A percentile compares a stretch with the other conserved stretches of the same genome.
Conservation (phyloP, 768 basidiomycete genomes). For the Collybia mongolica region DNA sequence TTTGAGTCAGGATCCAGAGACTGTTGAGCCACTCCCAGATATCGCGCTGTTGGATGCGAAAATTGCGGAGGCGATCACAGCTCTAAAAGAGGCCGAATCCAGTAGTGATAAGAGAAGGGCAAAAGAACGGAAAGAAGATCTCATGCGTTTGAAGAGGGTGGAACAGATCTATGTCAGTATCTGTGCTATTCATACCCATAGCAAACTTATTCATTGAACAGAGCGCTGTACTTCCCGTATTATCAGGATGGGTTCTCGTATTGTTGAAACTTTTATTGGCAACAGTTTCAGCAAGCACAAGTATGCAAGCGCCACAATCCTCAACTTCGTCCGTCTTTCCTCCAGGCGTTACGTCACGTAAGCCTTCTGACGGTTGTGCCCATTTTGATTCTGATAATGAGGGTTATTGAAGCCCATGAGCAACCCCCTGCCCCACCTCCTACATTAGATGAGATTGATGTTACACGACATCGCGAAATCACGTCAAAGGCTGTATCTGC, state of each 20-base stretch:
- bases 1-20: conserved; percentile 50
- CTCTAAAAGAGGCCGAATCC: conserved; percentile 49
- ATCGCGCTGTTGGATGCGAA: conserved; percentile 69
- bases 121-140: conserved; percentile 71
- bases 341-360: conserved; percentile 66
- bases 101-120: conserved; percentile 56
- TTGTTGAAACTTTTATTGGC: conserved; percentile 90
- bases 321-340: conserved; percentile 72
- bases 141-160: conserved; percentile 84
- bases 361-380: conserved; percentile 17
- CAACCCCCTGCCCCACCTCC: conserved; percentile 65
- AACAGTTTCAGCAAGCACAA: conserved; percentile 82
- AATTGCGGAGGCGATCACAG: conserved; percentile 63
- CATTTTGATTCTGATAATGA: conserved; percentile 3
- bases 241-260: conserved; percentile 91
- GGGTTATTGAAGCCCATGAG: conserved; percentile 47
- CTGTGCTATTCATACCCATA: neutral
- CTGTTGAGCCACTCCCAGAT: conserved; percentile 67
- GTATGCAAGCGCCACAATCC: conserved; percentile 61
- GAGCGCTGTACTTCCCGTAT: conserved; percentile 79
- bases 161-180: conserved; percentile 88
- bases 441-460: conserved; percentile 88
- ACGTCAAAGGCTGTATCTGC: conserved; percentile 97
- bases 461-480: conserved; percentile 93
- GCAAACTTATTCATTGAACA: conserved; percentile 28